Conservation (phyloP, 2,329 filamentous ascomycete genomes). For the Ramularia collo-cygni region DNA sequence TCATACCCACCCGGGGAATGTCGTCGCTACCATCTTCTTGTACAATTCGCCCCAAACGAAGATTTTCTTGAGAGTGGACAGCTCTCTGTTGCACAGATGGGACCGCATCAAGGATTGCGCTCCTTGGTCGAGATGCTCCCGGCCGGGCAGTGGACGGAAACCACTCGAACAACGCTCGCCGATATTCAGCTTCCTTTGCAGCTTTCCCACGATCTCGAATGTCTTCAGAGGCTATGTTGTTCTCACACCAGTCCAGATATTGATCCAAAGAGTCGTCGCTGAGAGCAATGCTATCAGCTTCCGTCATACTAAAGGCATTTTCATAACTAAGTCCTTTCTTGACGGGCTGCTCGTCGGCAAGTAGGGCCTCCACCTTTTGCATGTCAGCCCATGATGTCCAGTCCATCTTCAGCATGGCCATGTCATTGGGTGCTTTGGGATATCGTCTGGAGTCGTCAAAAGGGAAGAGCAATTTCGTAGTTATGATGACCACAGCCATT, state of each 20-base stretch:
- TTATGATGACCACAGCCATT: constrained; percentile 62
- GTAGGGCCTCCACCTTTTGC: constrained; percentile 10
- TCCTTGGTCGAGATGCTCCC: constrained; percentile 8
- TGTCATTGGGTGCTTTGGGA: constrained; percentile 47
- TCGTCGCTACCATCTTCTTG: constrained; percentile 26
- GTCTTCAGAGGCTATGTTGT: constrained; percentile 51
- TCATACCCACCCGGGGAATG: constrained; percentile 42
- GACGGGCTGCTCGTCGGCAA: neutral
- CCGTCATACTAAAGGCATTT: constrained; percentile 49
- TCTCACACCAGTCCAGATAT: constrained; percentile 74
- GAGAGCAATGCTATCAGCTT: constrained; percentile 58
- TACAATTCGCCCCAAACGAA: constrained; percentile 36
- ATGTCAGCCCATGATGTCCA: constrained; percentile 65
- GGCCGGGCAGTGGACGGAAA: constrained; percentile 31
- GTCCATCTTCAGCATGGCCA: constrained; percentile 55
- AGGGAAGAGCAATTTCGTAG: constrained; percentile 73
- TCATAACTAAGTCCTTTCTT: constrained; percentile 27
- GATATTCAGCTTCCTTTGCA: constrained; percentile 33
- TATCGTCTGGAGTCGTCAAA: constrained; percentile 54
- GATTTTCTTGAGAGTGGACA: constrained; percentile 36
- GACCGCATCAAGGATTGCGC: constrained; percentile 10
- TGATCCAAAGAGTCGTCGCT: constrained; percentile 57
- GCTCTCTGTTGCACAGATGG: constrained; percentile 29
- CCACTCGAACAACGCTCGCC: constrained; percentile 34
- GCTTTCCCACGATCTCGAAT: constrained; percentile 28